Base-by-base conservation (phyloP, 495 filamentous ascomycete genomes). In the Podospora anserina region DNA sequence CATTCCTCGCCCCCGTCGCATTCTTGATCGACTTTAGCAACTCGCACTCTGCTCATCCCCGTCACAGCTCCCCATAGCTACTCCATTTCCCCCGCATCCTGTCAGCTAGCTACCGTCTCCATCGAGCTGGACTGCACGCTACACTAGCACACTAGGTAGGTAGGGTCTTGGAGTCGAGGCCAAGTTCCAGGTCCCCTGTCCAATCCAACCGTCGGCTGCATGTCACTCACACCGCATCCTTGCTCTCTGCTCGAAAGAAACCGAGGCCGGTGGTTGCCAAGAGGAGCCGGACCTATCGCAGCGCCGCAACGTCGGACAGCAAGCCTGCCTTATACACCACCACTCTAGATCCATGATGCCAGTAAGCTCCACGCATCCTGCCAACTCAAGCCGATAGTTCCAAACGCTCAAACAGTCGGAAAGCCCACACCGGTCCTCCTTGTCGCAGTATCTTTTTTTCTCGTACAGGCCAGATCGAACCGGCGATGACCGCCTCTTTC, bases 211-310 rank as follows among this genome's bases (percentile, higher is more conserved):
- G 55, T 58, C 23, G 7, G n/a, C 55, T 58, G 55, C 55, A 58
- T 19, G 55, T 58, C 19, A 58, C n/a, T 58, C 23, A 58, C 55
- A 26, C 55, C 39, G n/a, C 55, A 58, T 26, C 55, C 55, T 58
- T 26, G 55, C 55, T 1, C 55, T 58, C 55, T 26, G 39, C 61
- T 49, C 32, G 13, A 49, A 32, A 63, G 61, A 49, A 49, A 63
- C 61, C 61, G 61, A 63, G n/a, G 39, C 61, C 15, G 32, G 4
- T 32, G 32, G 28, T 32, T 9, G 61, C 61, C 61, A 63, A 63
- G 61, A 63, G 34, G n/a, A 49, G 61, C 61, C 32, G 32, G 34
- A 20, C 61, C 61, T 39, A 49, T 49, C 1, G 39, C 15, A 63
- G 61, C 20, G 34, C 30, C 11, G 61, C 27, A 9, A 13, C 11